A percentile compares a stretch with the other conserved stretches of the same genome.
phyloP scores from a whole-genome alignment of 176 grass and related monocot species.

The Oryza glaberrima region DNA sequence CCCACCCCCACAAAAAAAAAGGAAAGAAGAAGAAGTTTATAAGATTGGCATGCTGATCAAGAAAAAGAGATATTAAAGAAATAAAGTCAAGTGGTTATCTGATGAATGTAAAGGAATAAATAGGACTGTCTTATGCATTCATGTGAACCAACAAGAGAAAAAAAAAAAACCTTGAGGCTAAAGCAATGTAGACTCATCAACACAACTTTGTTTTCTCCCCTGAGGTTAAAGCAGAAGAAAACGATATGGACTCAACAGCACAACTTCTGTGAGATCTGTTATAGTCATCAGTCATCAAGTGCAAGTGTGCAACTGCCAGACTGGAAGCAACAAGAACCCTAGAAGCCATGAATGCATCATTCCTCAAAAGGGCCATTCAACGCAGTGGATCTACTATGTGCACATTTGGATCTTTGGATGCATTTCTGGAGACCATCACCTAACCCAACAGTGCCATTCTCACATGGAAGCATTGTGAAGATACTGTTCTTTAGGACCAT shows the following conservation, averaged over 20 bases:
- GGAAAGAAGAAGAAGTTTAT: background rate
- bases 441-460: conserved; percentile 40
- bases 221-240: conserved; percentile 18
- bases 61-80: background rate
- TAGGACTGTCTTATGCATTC: background rate
- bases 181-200: background rate
- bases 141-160: conserved; percentile 2
- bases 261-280: conserved; percentile 10
- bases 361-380: conserved; percentile 25
- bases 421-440: conserved; percentile 50
- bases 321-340: conserved; percentile 42
- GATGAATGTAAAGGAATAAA: conserved; percentile 10
- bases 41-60: background rate
- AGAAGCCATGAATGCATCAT: conserved; percentile 16
- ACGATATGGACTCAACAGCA: conserved; percentile 1
- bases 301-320: conserved; percentile 39
- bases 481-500: conserved; percentile 52
- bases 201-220: background rate
- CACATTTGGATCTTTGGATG: conserved; percentile 39
- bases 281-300: conserved; percentile 19
- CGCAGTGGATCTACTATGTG: conserved; percentile 43
- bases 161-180: background rate
- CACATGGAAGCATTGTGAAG: conserved; percentile 49
- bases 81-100: background rate
- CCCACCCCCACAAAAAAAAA: too few species aligned